Evolutionary conservation across 805 yeast species (phyloP).

Genomic region (Brettanomyces custersianus): DNA sequence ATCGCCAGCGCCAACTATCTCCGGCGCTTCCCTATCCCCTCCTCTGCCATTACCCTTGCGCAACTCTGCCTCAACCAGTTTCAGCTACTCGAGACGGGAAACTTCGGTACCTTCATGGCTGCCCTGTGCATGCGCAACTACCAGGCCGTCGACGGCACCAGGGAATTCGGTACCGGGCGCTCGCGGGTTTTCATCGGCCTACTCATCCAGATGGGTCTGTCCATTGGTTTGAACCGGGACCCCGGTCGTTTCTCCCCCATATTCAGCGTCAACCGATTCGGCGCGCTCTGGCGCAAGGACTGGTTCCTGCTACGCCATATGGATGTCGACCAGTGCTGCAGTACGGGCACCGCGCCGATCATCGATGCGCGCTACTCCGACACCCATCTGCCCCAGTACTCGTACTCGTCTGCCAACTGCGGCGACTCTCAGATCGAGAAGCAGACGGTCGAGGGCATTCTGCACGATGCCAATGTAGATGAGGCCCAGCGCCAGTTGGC

Average conservation of each 20-base stretch:
- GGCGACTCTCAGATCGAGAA: constrained; percentile 33
- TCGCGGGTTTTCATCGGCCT: constrained; percentile 47
- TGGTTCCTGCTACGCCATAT: constrained; percentile 43
- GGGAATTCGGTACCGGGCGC: constrained; percentile 49
- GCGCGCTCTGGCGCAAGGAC: constrained; percentile 46
- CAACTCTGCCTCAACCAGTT: constrained; percentile 49
- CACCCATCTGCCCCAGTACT: constrained; percentile 39
- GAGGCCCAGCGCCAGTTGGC: constrained; percentile 26
- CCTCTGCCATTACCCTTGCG: constrained; percentile 41
- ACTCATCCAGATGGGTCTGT: constrained; percentile 58
- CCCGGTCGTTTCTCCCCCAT: constrained; percentile 40
- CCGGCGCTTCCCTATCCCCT: no score
- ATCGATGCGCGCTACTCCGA: constrained; percentile 36
- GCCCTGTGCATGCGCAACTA: constrained; percentile 43
- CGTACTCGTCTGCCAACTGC: constrained; percentile 27
- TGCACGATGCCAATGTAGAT: constrained; percentile 24
- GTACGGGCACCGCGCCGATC: constrained; percentile 38
- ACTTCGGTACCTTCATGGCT: constrained; percentile 45
- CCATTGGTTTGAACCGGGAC: constrained; percentile 62
- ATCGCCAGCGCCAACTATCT: no score
- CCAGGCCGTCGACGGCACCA: constrained; percentile 39
- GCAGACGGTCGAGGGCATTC: constrained; percentile 27
- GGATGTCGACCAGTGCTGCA: constrained; percentile 37
- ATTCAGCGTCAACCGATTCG: constrained; percentile 13
- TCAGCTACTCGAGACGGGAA: constrained; percentile 37